Percentiles rank a stretch among this genome's conserved stretches.
phyloP scores from a whole-genome alignment of 2,329 filamentous ascomycete species.

The Diplocarpon mali region DNA sequence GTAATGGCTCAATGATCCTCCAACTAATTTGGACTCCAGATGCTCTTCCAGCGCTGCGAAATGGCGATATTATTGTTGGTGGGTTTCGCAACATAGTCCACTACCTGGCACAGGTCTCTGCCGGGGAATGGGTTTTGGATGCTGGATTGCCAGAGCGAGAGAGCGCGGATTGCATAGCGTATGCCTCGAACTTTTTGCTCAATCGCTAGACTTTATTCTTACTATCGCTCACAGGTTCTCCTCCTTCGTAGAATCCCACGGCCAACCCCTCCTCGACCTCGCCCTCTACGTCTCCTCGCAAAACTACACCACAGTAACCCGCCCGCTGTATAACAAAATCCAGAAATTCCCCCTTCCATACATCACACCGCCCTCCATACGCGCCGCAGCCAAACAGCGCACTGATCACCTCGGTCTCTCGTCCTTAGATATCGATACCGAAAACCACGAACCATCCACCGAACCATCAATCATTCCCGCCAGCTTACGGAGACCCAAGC shows the following conservation, averaged over 20 bases:
- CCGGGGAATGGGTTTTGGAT: conserved; percentile 38
- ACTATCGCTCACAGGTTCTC: conserved; percentile 34
- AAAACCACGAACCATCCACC: conserved; percentile 26
- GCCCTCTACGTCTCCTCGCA: conserved; percentile 82
- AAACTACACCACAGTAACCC: conserved; percentile 70
- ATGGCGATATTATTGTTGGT: conserved; percentile 41
- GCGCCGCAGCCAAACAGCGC: conserved; percentile 56
- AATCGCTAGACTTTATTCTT: not conserved
- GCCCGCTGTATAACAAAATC: conserved; percentile 68
- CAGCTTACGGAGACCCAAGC: conserved; percentile 27
- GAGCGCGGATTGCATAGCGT: conserved; percentile 39
- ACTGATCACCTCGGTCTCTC: conserved; percentile 62
- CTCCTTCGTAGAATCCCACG: conserved; percentile 63
- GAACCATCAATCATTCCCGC: conserved; percentile 28
- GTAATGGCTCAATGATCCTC: not conserved
- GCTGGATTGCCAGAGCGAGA: conserved; percentile 31
- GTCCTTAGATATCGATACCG: conserved; percentile 50
- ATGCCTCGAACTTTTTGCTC: conserved; percentile 14
- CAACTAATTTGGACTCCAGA: conserved; percentile 28
- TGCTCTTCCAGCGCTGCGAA: conserved; percentile 45
- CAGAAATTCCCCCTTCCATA: conserved; percentile 84
- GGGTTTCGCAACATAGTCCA: conserved; percentile 42
- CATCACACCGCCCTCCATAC: conserved; percentile 64
- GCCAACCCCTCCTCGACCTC: conserved; percentile 70
- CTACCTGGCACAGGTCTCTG: conserved; percentile 33